Conservation (phyloP, 352 stramenopile genomes). For the Phytophthora brassicae region DNA sequence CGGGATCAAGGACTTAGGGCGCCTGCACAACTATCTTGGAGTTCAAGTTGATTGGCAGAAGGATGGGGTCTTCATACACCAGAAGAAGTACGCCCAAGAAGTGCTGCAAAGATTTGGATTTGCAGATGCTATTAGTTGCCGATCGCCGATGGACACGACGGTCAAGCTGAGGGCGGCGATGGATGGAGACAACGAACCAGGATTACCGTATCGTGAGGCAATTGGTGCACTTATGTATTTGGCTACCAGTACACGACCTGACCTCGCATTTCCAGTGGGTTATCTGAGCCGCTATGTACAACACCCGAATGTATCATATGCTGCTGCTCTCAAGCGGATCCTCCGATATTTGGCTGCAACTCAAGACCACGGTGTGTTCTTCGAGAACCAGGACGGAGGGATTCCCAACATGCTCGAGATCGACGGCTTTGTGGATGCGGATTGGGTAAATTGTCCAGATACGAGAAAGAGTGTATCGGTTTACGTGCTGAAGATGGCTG, state of each 20-base stretch:
- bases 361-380: not conserved
- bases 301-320: not conserved
- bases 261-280: constrained; percentile 20
- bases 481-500: not conserved
- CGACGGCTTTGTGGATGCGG: constrained; percentile 1
- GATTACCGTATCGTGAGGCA: not conserved
- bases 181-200: not conserved
- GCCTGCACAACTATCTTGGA: not conserved
- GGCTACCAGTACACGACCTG: constrained; percentile 16
- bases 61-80: not conserved
- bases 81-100: not conserved
- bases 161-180: not conserved
- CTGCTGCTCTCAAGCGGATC: not conserved
- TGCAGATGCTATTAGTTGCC: constrained; percentile 1
- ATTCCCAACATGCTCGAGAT: not conserved
- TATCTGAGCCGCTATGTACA: constrained; percentile 17
- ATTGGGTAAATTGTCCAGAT: constrained; percentile 8
- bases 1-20: constrained; percentile 7
- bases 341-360: constrained; percentile 2
- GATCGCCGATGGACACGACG: constrained; percentile 6
- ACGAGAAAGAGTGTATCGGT: constrained; percentile 6
- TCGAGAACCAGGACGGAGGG: not conserved
- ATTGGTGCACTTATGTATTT: constrained; percentile 29
- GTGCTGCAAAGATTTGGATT: constrained; percentile 1
- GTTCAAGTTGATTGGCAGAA: not conserved